phyloP scores from a whole-genome alignment of 2,329 filamentous ascomycete species.

The Xylaria sp. region DNA sequence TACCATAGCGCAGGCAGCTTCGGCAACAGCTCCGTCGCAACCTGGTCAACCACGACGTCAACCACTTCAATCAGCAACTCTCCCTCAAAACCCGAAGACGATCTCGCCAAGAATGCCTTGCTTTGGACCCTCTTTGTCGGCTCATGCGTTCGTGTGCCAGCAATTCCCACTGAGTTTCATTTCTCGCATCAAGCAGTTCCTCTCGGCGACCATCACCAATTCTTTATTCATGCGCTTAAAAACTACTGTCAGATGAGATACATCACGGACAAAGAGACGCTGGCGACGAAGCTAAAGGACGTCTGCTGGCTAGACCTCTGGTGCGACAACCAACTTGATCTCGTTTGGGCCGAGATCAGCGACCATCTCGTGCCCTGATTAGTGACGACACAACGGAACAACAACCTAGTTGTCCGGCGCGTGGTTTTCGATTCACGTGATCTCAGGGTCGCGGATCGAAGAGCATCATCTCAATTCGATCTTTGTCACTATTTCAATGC shows the following conservation, averaged over 20 bases:
- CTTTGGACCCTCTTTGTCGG: slow-evolving; percentile 49
- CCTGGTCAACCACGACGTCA: slow-evolving; percentile 34
- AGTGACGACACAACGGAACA: background rate
- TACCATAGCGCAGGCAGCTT: slow-evolving; percentile 33
- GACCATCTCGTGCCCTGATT: slow-evolving; percentile 37
- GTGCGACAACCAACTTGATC: slow-evolving; percentile 47
- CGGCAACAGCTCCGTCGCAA: slow-evolving; percentile 33
- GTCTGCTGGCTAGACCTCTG: slow-evolving; percentile 48
- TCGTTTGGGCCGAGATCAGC: slow-evolving; percentile 46
- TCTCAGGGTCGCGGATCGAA: background rate
- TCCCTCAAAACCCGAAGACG: slow-evolving; percentile 35
- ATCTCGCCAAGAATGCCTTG: slow-evolving; percentile 45
- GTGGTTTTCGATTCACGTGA: background rate
- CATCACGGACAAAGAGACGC: slow-evolving; percentile 41
- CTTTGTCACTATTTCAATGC: slow-evolving; percentile 12
- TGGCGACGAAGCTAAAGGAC: slow-evolving; percentile 41
- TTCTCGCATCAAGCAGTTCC: slow-evolving; percentile 34
- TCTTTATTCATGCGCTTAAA: slow-evolving; percentile 46
- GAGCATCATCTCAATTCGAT: slow-evolving; percentile 13
- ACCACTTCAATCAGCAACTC: slow-evolving; percentile 29
- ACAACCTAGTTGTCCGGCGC: background rate
- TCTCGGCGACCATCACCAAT: slow-evolving; percentile 43
- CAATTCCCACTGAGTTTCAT: slow-evolving; percentile 22
- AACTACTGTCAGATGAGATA: slow-evolving; percentile 44
- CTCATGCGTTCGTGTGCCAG: slow-evolving; percentile 46